phyloP scores from a whole-genome alignment of 441 rosid genomes.

The Populus hybrid region DNA sequence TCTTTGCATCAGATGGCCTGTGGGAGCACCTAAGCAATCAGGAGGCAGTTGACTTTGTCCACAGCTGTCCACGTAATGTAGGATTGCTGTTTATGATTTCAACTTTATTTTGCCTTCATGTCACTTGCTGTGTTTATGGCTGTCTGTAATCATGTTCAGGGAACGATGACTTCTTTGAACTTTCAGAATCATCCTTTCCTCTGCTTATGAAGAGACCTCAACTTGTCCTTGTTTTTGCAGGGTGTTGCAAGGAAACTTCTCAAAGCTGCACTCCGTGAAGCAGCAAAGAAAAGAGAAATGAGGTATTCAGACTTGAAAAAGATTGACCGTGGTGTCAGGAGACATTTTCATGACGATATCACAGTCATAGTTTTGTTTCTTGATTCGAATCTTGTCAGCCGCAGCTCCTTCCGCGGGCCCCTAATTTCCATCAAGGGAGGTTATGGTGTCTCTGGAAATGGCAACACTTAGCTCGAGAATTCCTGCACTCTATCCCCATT shows the following conservation, averaged over 20 bases:
- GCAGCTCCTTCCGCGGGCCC: slow-evolving; percentile 39
- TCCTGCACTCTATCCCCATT: slow-evolving; percentile 18
- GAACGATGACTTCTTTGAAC: neutral
- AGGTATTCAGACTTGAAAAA: slow-evolving; percentile 84
- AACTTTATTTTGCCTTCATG: neutral
- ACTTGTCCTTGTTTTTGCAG: slow-evolving; percentile 32
- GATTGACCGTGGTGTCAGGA: slow-evolving; percentile 86
- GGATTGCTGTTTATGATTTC: slow-evolving; percentile 24
- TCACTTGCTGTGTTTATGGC: neutral
- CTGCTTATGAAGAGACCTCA: neutral
- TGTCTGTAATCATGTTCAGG: neutral
- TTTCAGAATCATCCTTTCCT: slow-evolving; percentile 5
- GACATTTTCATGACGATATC: slow-evolving; percentile 94
- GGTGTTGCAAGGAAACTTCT: slow-evolving; percentile 75
- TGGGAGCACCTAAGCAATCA: slow-evolving; percentile 96
- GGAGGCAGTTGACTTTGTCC: slow-evolving; percentile 83
- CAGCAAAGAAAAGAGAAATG: slow-evolving; percentile 93
- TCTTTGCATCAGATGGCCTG: slow-evolving; percentile 93
- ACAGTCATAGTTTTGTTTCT: slow-evolving; percentile 76
- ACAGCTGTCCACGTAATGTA: slow-evolving; percentile 69
- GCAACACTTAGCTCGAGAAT: slow-evolving; percentile 30
- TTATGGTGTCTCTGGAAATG: slow-evolving; percentile 30
- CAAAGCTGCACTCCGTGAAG: slow-evolving; percentile 70
- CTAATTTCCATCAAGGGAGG: slow-evolving; percentile 61
- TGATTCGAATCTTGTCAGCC: slow-evolving; percentile 47